Evolutionary conservation across 1,284 basidiomycete species (phyloP), one percentile per base, ranked within the genome.

Genomic region (Pyrrhoderma lamaoense): DNA sequence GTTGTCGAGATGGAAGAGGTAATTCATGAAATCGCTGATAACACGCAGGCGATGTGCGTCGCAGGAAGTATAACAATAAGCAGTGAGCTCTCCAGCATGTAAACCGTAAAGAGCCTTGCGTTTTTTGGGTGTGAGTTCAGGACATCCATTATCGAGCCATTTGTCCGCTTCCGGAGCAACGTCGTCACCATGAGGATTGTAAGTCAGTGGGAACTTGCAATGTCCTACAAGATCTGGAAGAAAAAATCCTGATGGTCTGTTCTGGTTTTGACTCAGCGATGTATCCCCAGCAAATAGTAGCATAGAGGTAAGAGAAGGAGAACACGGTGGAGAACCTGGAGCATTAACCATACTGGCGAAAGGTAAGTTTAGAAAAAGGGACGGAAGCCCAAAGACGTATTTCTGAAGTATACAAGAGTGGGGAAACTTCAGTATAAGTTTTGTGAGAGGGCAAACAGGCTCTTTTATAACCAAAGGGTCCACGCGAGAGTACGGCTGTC

Each of bases 161-260:
- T 67, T 56, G 42, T 80, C 75, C 2, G 82, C 81, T 45, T 78
- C 69, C 46, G 69, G 65, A 1, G 79, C 77, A 36, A 81, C 64
- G 3, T 66, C 70, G 61, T 82, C 79, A 31, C 77, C 79, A 45
- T 77, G 54, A 16, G 68, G 63, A 58, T 81, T 75, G 58, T 78
- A 77, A 5, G 62, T 59, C 8, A 79, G 70, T 11, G 74, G 70
- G 63, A 80, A 85, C 22, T 62, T 68, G 60, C 81, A 85, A 56
- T 80, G 73, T 0, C 72, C 71, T 36, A 82, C 70, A 53, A 85
- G 75, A 64, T 85, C 80, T 36, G 82, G 83, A 49, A 85, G 73
- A 51, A 77, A 65, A 64, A 83, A 82, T 27, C 50, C 46, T 19
- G 36, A 16, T 3, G 54, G 46, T 8, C 18, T 42, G 31, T 25